Base-by-base conservation (phyloP, 2,329 filamentous ascomycete species). In the Colletotrichum lini region DNA sequence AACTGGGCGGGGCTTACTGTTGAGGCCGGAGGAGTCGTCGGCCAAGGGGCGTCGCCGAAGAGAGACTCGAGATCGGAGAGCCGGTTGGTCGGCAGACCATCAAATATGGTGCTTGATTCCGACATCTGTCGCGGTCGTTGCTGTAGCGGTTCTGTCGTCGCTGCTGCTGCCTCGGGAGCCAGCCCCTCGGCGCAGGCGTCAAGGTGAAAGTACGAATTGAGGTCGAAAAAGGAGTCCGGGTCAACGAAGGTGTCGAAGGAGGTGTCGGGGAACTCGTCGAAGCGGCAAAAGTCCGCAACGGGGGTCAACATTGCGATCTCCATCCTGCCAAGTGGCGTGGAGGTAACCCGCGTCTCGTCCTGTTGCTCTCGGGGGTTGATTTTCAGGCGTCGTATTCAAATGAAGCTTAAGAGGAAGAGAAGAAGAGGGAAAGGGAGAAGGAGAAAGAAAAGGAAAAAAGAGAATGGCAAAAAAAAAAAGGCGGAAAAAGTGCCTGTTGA, bases 171-270 rank as follows among this genome's bases (percentile, higher is more conserved):
- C 18, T 49, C 44, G 10, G 58, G 58, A 45, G 12, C 68, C 58
- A 26, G 65, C 65, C 58, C 58, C 15, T 40, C 26, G n/a, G 47
- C 23, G 65, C 44, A 68, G 52, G 52, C 52, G 52, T 71, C 65
- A 21, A 40, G 38, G 2, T 56, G 10, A 10, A 40, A 56, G 18
- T 8, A 40, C 13, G 52, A 38, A 7, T 16, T 4, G 4, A 67
- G 57, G 52, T 68, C 58, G 58, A 68, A 71, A 42, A 63, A 50
- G 3, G 42, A 45, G 16, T 50, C 16, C 2, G 45, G 50, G 1
- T 67, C 64, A 2, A 44, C 6, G 16, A 53, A 40, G 8, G 45
- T n/a, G 21, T 71, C 58, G n/a, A 63, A 71, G 15, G 45, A 50
- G 2, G 45, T 18, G 10, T 16, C 13, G 12, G 44, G 50, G 30